Evolutionary conservation across 2,329 filamentous ascomycete species (phyloP).

Genomic region (Thielaviopsis populi): DNA sequence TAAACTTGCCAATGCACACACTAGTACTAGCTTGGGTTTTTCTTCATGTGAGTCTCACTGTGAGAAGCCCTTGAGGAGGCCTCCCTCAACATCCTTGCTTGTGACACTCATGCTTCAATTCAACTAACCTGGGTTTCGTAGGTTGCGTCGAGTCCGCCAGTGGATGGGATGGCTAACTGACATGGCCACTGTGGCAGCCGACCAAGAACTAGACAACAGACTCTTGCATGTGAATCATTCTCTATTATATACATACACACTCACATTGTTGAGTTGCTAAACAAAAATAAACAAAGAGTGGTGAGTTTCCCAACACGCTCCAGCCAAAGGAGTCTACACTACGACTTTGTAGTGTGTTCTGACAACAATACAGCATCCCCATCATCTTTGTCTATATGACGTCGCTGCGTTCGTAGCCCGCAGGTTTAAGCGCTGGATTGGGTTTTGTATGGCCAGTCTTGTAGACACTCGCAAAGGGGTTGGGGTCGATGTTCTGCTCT

Average conservation of each 20-base stretch:
- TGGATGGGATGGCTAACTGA: no score
- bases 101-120: no score
- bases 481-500: constrained; percentile 71
- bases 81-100: not conserved
- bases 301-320: not conserved
- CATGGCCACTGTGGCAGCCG: no score
- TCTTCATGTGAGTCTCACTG: not conserved
- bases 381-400: constrained; percentile 39
- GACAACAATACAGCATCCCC: not conserved
- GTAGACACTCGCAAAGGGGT: constrained; percentile 78
- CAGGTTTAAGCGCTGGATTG: constrained; percentile 47
- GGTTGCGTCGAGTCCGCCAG: no score
- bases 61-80: not conserved
- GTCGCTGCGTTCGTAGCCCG: constrained; percentile 73
- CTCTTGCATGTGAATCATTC: no score
- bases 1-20: not conserved
- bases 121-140: no score
- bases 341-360: not conserved
- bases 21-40: not conserved
- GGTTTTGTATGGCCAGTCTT: constrained; percentile 52
- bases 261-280: not conserved
- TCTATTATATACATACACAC: not conserved
- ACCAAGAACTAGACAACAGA: no score
- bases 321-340: not conserved
- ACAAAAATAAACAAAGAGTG: not conserved